These are phyloP conservation scores for Lotmaria passim DNA, from an alignment of 208 protist genomes.

Conservation along the genomic window DNA sequence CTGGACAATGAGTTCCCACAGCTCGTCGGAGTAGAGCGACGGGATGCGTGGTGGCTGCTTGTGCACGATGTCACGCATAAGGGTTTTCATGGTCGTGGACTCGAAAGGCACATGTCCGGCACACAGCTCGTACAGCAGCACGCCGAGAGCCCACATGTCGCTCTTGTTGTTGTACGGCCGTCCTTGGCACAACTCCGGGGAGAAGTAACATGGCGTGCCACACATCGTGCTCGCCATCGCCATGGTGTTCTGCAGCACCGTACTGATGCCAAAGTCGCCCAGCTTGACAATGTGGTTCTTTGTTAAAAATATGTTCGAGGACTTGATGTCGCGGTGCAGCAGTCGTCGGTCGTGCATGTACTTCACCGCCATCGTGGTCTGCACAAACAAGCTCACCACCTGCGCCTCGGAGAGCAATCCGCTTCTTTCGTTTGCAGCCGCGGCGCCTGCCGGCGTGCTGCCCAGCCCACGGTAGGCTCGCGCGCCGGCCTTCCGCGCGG, in stretches of 20 bases:
- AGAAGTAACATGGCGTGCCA: conserved; percentile 96
- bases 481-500: conserved; percentile 19
- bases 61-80: conserved; percentile 89
- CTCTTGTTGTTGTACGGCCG: conserved; percentile 94
- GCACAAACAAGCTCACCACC: conserved; percentile 82
- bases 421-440: not conserved
- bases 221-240: conserved; percentile 94
- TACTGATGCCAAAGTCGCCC: conserved; percentile 93
- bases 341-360: conserved; percentile 92
- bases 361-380: conserved; percentile 87
- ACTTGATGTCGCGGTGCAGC: conserved; percentile 94
- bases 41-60: conserved; percentile 81
- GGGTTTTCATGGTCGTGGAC: conserved; percentile 78
- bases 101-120: conserved; percentile 81
- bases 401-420: conserved; percentile 67
- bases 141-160: conserved; percentile 93
- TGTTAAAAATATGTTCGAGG: conserved; percentile 93
- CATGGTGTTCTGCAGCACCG: conserved; percentile 84
- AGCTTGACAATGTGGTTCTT: conserved; percentile 88
- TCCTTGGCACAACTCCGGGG: conserved; percentile 92
- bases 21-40: conserved; percentile 58
- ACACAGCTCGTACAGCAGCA: conserved; percentile 91
- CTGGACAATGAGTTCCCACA: conserved; percentile 75
- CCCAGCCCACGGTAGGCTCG: not conserved
- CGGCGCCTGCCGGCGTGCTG: not conserved